Evolutionary conservation across 208 protist species (phyloP), one percentile per base, ranked within the genome.

Genomic region (Leptomonas seymouri): DNA sequence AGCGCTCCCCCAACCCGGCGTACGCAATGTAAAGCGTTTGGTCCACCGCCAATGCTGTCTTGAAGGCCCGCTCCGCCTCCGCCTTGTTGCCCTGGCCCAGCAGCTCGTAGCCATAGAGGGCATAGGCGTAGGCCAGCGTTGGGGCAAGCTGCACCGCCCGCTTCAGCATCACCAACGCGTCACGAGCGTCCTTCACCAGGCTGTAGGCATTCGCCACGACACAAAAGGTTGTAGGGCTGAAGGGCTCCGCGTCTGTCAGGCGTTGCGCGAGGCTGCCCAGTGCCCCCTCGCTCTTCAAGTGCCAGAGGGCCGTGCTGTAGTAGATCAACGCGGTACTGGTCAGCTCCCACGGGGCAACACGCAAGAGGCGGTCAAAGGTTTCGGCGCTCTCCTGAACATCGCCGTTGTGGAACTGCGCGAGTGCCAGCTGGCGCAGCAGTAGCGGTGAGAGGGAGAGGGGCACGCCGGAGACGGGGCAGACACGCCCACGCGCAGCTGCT

Each of bases 271-370:
- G 78, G 28, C 82, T 84, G 31, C 85, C 86, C 6, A 99, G 85
- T 23, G 84, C 77, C 20, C 78, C 65, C 41, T 93, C 89, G 36
- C 81, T 83, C 65, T 88, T 93, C 6, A 98, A 78, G 63, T 99
- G 98, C 97, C 98, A 99, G 30, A 99, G 69, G 4, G 97, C 89
- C 3, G 97, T 99, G 65, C 96, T 98, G 76, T 98, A 99, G 80
- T 93, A 97, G 23, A 95, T 67, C n/a, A 95, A 67, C 23, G 82
- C 74, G 20, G 77, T 61, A 58, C 82, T 77, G 6, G 70, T 70
- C 23, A 93, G 67, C 23, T 80, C 74, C 87, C 89, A 93, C 53
- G 87, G 89, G 21, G 78, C 79, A 16, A 53, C 54, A 12, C 67
- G 71, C 15, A 90, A 59, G 23, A 91, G 67, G 14, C 62, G 59